Evolutionary conservation across 805 yeast genomes (phyloP), one percentile per base, ranked within the genome.

Genomic region (Cyberlindnera sargentensis): DNA sequence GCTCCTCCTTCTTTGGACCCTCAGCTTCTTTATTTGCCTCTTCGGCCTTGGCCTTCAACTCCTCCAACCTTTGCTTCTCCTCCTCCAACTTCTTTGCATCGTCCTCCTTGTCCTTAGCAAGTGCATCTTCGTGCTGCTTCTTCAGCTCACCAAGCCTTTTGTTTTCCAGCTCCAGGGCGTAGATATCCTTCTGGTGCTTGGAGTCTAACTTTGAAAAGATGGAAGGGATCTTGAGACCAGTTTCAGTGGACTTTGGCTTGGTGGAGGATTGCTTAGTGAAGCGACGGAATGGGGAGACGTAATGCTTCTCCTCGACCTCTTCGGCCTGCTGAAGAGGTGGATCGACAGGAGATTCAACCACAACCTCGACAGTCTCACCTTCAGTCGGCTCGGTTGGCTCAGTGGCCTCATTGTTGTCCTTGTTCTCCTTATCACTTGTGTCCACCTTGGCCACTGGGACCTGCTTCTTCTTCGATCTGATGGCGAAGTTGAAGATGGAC

Each of bases 201-300:
- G 42, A 31, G 11, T 49, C 52, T 34, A 53, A 31, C n/a, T 45
- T 28, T n/a, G 37, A 42, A 29, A 53, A 51, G 31, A 53, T 24
- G 10, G 37, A 15, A 8, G 55, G 50, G 27, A 43, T 36, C 31
- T 39, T 36, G 36, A 49, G 30, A 3, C 39, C 47, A 23, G 34
- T 32, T 34, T 5, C 29, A 37, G 38, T 33, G 26, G 30, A 36
- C 40, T 1, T 41, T 28, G 25, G 37, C 7, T 35, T 38, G 3
- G 44, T 27, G 15, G 41, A 9, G 35, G 47, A 40, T 24, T 29
- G 9, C 43, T 43, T 43, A 11, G 42, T 36, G 26, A 23, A 20
- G 31, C 31, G 31, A 42, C 51, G 46, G 45, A 50, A 50, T 10
- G 53, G 53, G n/a, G 53, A 50, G 37, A 31, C 35, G 39, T 47